Conservation (phyloP, 768 basidiomycete species). For the Tulasnella sp. region DNA sequence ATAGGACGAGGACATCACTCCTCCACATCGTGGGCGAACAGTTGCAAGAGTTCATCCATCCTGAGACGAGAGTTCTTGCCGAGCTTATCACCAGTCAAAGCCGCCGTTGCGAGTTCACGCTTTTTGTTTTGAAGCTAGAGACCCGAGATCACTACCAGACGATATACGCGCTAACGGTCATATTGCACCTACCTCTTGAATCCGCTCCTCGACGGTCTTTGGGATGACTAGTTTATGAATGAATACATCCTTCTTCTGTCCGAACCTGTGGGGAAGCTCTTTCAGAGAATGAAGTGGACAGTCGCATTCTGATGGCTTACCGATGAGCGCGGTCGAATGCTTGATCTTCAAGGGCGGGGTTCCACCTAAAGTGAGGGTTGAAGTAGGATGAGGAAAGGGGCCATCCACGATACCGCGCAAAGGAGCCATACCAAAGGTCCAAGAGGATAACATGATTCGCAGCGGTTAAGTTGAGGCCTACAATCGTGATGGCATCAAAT, state of each 20-base stretch:
- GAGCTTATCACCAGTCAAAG: conserved; percentile 84
- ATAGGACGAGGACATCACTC: neutral
- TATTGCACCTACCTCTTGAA: conserved; percentile 58
- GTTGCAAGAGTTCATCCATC: conserved; percentile 80
- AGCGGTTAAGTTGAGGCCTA: conserved; percentile 85
- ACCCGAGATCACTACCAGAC: conserved; percentile 9
- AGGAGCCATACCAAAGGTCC: conserved; percentile 67
- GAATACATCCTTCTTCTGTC: conserved; percentile 83
- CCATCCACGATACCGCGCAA: too few relatives aligned
- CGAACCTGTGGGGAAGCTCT: conserved; percentile 50
- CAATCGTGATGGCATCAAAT: conserved; percentile 23
- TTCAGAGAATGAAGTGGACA: neutral
- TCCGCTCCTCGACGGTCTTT: conserved; percentile 85
- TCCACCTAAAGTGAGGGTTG: conserved; percentile 55
- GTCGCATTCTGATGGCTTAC: conserved; percentile 18
- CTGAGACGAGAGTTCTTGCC: conserved; percentile 78
- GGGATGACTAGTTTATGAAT: conserved; percentile 90
- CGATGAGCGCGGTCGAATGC: conserved; percentile 92
- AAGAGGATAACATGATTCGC: conserved; percentile 94
- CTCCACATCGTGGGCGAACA: conserved; percentile 52
- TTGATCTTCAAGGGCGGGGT: conserved; percentile 89
- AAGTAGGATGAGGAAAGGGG: too few relatives aligned
- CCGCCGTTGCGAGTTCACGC: conserved; percentile 78
- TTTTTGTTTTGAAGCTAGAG: conserved; percentile 87
- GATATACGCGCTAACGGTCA: neutral